phyloP scores from a whole-genome alignment of 768 basidiomycete genomes.

The Tulasnella sp. region DNA sequence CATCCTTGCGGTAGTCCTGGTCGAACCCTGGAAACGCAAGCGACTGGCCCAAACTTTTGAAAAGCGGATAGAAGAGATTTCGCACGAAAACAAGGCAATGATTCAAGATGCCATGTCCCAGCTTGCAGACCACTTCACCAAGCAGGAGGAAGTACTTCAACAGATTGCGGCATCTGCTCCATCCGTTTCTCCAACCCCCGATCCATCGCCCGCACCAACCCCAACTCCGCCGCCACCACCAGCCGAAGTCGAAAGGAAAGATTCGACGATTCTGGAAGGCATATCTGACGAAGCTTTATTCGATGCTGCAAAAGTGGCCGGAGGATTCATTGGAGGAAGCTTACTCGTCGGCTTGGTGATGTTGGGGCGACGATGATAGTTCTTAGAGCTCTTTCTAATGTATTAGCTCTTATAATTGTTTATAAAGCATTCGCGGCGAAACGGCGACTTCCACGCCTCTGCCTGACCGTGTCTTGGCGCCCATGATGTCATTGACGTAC shows the following conservation, averaged over 20 bases:
- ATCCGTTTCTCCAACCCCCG: not conserved
- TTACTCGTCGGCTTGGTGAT: conserved; percentile 2
- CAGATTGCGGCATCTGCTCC: conserved; percentile 22
- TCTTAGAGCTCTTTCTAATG: not conserved
- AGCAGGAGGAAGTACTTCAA: conserved; percentile 37
- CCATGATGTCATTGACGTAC: conserved; percentile 18
- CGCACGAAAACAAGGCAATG: conserved; percentile 52
- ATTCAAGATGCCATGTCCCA: conserved; percentile 38
- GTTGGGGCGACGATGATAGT: not conserved
- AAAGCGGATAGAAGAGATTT: conserved; percentile 65
- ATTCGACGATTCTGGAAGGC: not conserved
- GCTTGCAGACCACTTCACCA: conserved; percentile 37
- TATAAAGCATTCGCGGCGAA: not conserved
- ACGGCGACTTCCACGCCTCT: conserved; percentile 2
- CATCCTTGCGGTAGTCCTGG: conserved; percentile 81
- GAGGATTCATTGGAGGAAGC: not conserved
- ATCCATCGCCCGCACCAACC: not conserved
- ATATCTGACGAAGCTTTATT: not conserved
- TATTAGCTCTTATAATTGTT: not conserved
- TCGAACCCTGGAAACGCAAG: conserved; percentile 96
- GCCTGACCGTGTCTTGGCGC: not conserved
- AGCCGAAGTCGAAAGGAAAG: not conserved
- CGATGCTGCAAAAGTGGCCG: conserved; percentile 2
- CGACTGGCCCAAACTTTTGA: conserved; percentile 88
- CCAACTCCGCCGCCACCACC: not conserved